Conservation (phyloP, 176 grass and related monocot genomes). For the Raddia distichophylla region DNA sequence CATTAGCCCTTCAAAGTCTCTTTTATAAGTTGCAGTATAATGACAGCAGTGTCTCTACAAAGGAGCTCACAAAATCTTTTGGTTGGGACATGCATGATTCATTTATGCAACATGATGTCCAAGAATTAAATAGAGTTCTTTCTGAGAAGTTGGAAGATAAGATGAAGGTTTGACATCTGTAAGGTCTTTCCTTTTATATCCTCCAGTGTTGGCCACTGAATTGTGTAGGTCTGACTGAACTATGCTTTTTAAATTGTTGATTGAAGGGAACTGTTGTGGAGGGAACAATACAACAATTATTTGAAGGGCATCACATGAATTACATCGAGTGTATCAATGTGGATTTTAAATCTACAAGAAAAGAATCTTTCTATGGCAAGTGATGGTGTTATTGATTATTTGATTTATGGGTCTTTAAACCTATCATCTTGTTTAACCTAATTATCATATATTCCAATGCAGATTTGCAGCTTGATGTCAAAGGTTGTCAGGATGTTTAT, state of each 20-base stretch:
- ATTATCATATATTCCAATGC: slow-evolving; percentile 41
- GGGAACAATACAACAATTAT: slow-evolving; percentile 96
- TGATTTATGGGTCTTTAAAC: slow-evolving; percentile 8
- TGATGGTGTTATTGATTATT: slow-evolving; percentile 28
- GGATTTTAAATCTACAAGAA: slow-evolving; percentile 97
- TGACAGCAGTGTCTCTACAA: slow-evolving; percentile 93
- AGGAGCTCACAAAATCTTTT: slow-evolving; percentile 97
- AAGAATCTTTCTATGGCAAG: slow-evolving; percentile 98
- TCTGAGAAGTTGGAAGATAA: slow-evolving; percentile 99
- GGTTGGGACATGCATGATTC: slow-evolving; percentile 98
- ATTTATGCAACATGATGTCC: slow-evolving; percentile 99
- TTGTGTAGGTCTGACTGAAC: slow-evolving; percentile 59
- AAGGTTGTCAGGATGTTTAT: slow-evolving; percentile 94
- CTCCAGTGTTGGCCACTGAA: slow-evolving; percentile 35
- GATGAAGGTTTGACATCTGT: slow-evolving; percentile 98
- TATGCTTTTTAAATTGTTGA: slow-evolving; percentile 57
- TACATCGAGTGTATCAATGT: slow-evolving; percentile 99
- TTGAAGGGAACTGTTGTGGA: slow-evolving; percentile 97
- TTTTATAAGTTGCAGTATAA: slow-evolving; percentile 99
- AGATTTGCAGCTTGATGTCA: slow-evolving; percentile 99
- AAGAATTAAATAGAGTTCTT: slow-evolving; percentile 98
- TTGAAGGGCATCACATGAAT: slow-evolving; percentile 99
- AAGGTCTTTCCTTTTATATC: slow-evolving; percentile 63
- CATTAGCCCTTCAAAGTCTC: slow-evolving; percentile 90
- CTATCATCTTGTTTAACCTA: slow-evolving; percentile 20